Conservation (phyloP, 306 rosid species). For the Castanospermum australe region DNA sequence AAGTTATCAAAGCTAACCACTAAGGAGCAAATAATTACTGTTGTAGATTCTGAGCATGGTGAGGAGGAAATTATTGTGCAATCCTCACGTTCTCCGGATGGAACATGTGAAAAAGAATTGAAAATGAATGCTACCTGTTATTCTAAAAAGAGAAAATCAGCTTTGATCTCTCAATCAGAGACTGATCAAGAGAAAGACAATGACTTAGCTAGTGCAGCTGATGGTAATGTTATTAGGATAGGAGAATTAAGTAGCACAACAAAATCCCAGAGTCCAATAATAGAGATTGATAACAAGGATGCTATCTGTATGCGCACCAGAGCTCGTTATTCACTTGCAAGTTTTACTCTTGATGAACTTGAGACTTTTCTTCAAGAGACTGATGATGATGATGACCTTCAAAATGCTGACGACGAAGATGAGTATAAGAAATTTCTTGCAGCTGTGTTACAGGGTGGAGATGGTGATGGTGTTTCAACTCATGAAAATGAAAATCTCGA, state of each 20-base stretch:
- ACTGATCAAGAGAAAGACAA: slow-evolving; percentile 40
- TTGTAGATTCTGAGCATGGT: slow-evolving; percentile 49
- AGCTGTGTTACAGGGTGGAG: slow-evolving; percentile 76
- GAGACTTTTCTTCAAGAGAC: slow-evolving; percentile 96
- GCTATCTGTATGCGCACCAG: slow-evolving; percentile 94
- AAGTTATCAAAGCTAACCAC: slow-evolving; percentile 27
- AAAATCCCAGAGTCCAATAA: slow-evolving; percentile 32
- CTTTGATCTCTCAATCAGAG: slow-evolving; percentile 39
- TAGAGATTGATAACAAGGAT: slow-evolving; percentile 62
- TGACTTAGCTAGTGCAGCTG: slow-evolving; percentile 26
- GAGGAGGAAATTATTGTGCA: slow-evolving; percentile 63
- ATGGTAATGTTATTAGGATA: slow-evolving; percentile 31
- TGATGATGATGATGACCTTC: slow-evolving; percentile 93
- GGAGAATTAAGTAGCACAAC: slow-evolving; percentile 39
- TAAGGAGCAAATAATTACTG: slow-evolving; percentile 28
- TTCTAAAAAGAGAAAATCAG: slow-evolving; percentile 27
- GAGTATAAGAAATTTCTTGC: slow-evolving; percentile 91
- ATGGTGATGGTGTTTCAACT: slow-evolving; percentile 46
- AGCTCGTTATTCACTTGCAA: slow-evolving; percentile 90
- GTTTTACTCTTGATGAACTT: slow-evolving; percentile 90
- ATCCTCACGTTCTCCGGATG: slow-evolving; percentile 30
- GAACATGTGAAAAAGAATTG: slow-evolving; percentile 33
- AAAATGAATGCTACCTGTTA: slow-evolving; percentile 18
- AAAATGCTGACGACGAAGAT: slow-evolving; percentile 84
- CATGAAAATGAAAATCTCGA: slow-evolving; percentile 69